Conservation (phyloP, 139 green algal genomes). For the Eudorina sp. region DNA sequence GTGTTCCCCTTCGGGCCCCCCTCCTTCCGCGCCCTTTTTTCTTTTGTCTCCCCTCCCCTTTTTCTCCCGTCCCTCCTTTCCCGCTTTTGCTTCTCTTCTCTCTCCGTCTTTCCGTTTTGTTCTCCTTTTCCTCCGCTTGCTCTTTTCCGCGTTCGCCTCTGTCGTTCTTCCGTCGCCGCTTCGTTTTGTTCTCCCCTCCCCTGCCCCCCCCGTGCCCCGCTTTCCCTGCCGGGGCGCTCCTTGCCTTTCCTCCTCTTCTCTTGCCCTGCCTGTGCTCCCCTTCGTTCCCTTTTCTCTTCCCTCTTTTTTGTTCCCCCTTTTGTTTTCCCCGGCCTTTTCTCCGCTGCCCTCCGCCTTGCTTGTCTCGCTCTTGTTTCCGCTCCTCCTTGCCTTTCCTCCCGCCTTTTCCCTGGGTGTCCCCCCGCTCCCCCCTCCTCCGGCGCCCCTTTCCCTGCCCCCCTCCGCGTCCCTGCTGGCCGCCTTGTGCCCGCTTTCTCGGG, state of each 20-base stretch:
- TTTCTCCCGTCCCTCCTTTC: no score
- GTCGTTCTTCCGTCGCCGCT: not conserved
- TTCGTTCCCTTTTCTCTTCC: not conserved
- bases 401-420: not conserved
- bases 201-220: not conserved
- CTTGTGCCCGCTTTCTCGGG: not conserved
- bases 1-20: not conserved
- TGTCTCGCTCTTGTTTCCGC: not conserved
- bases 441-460: not conserved
- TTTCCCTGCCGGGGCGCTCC: not conserved
- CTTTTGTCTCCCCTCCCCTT: not conserved
- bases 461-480: not conserved
- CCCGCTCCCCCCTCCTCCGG: not conserved
- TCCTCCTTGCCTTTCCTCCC: not conserved
- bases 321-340: not conserved
- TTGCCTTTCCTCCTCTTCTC: not conserved
- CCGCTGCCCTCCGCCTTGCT: not conserved
- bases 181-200: not conserved
- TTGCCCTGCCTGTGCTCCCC: not conserved
- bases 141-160: not conserved
- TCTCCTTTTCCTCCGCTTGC: not conserved
- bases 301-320: not conserved
- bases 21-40: not conserved
- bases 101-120: not conserved
- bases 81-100: not conserved